Base-by-base conservation (phyloP, 768 basidiomycete genomes). In the Amanita thiersii region DNA sequence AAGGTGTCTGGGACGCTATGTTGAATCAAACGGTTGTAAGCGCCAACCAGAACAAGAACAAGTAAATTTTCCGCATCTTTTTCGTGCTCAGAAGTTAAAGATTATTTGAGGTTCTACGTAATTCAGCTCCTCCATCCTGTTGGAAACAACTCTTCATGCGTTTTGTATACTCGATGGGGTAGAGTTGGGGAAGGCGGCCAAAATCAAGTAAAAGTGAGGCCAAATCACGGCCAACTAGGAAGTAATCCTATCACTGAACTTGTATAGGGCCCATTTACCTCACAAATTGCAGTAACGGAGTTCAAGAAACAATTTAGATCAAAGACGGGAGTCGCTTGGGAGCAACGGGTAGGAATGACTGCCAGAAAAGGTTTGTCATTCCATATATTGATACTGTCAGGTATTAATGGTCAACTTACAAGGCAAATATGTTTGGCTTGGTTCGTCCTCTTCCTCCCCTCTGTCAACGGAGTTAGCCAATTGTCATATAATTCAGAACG, bases 401-500 rank as follows among this genome's bases (percentile, higher is more conserved):
- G 20, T 15, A 25, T 24, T 42, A n/a, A 40, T 26, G 15, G 23
- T n/a, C 11, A 17, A 10, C n/a, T n/a, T n/a, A n/a, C n/a, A 44
- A 77, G 77, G 74, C 17, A 80, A 80, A 62, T 80, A 80, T 43
- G 62, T 59, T 3, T 79, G 72, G 69, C 57, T 81, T n/a, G 77
- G 75, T 73, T 47, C 7, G 61, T 52, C 37, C 15, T 5, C 25
- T 30, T 37, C n/a, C 31, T 18, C 7, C 15, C 18, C 9, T 38
- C 33, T 14, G 5, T 12, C 29, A 26, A 26, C 20, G 9, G 23
- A 5, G 21, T 18, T 10, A 25, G 7, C 30, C 18, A 40, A 42
- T 35, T 33, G 18, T 17, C 19, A 11, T 31, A 7, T 12, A n/a
- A 20, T 17, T 15, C 32, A 75, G 75, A 77, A 47, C 73, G 76